Percentiles rank a stretch among this genome's conserved stretches.
Conservation (phyloP, 1,139 yeast species). For the Sugiyamaella grinbergsii region DNA sequence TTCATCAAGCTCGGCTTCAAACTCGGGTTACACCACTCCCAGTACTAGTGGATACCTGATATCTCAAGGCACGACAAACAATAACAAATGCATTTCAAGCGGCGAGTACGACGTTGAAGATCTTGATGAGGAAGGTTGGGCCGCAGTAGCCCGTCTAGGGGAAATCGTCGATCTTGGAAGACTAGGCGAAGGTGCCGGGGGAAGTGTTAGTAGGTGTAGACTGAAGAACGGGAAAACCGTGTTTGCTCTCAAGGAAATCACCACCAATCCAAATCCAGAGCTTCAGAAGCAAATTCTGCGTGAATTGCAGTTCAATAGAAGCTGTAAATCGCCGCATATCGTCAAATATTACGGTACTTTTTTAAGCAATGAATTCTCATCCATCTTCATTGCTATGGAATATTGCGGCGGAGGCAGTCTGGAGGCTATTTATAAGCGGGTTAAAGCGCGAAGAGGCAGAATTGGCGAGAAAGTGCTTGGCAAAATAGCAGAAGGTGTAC, state of each 20-base stretch:
- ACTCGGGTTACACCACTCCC: slow-evolving; percentile 8
- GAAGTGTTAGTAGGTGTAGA: slow-evolving; percentile 79
- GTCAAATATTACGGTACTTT: slow-evolving; percentile 93
- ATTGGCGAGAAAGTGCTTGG: slow-evolving; percentile 93
- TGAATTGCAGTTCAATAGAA: slow-evolving; percentile 83
- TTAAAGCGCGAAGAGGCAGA: slow-evolving; percentile 68
- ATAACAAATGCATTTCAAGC: slow-evolving; percentile 4
- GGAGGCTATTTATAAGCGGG: slow-evolving; percentile 82
- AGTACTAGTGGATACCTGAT: slow-evolving; percentile 1
- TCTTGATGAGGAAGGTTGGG: slow-evolving; percentile 80
- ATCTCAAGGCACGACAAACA: slow-evolving; percentile 13
- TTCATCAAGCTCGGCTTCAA: slow-evolving; percentile 4
- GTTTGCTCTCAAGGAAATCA: slow-evolving; percentile 81
- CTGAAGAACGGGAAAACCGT: slow-evolving; percentile 56
- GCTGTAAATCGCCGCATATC: slow-evolving; percentile 79
- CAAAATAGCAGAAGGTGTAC: slow-evolving; percentile 80
- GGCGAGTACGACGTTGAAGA: slow-evolving; percentile 50
- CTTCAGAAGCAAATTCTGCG: slow-evolving; percentile 79
- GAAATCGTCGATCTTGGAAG: slow-evolving; percentile 64
- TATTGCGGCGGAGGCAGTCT: slow-evolving; percentile 91
- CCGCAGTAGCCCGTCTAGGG: slow-evolving; percentile 56
- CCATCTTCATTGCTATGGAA: slow-evolving; percentile 92
- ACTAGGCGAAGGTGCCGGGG: slow-evolving; percentile 95
- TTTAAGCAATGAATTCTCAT: slow-evolving; percentile 69
- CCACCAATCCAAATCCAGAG: slow-evolving; percentile 82